A percentile compares a stretch with the other conserved stretches of the same genome.
Evolutionary conservation across 345 rosid species (phyloP).

Genomic region (Citrus sp.): DNA sequence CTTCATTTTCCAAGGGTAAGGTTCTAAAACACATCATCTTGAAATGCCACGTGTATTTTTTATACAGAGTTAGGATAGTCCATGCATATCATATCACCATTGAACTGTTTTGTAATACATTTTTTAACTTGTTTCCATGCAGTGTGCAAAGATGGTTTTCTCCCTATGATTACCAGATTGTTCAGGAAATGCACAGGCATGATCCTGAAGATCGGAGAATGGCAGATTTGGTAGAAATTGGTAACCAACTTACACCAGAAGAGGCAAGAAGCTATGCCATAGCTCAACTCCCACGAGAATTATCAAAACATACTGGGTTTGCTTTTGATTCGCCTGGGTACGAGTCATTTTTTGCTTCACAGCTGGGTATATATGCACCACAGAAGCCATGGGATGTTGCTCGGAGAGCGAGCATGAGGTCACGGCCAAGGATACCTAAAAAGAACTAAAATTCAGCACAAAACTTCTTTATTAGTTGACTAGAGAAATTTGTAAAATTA

Average conservation of each 20-base stretch:
- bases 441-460: conserved; percentile 24
- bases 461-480: conserved; percentile 2
- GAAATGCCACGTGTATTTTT: neutral
- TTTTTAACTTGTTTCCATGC: conserved; percentile 13
- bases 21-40: conserved; percentile 3
- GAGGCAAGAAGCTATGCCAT: conserved; percentile 83
- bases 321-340: conserved; percentile 98
- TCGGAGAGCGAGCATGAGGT: conserved; percentile 80
- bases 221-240: conserved; percentile 45
- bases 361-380: conserved; percentile 79
- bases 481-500: conserved; percentile 17
- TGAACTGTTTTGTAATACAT: neutral
- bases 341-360: conserved; percentile 94
- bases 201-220: conserved; percentile 52
- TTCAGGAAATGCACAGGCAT: conserved; percentile 83
- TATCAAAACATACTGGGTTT: conserved; percentile 89
- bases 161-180: conserved; percentile 92
- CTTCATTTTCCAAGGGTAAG: conserved; percentile 92
- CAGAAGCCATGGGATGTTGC: conserved; percentile 99
- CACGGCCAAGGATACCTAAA: conserved; percentile 47
- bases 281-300: conserved; percentile 79
- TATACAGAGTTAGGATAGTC: neutral
- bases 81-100: neutral
- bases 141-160: conserved; percentile 93
- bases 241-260: conserved; percentile 62